Conservation (phyloP, 2,329 filamentous ascomycete genomes). For the Aspergillus pseudotamarii region DNA sequence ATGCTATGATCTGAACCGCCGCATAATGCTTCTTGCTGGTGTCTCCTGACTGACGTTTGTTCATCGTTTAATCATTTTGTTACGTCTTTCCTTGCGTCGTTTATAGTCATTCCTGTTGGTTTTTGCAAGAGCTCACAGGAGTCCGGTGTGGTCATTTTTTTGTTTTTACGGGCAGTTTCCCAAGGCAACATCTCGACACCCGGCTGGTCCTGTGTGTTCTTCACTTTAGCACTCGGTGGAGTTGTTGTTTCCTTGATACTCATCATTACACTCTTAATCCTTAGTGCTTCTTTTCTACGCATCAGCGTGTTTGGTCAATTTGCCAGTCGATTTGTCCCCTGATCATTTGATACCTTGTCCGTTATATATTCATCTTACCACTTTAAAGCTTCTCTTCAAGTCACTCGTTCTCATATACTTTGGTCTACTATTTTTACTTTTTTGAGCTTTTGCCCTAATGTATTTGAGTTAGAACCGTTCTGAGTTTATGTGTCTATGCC, state of each 20-base stretch:
- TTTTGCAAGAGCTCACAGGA: constrained; percentile 45
- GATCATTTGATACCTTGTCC: constrained; percentile 37
- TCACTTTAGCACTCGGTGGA: constrained; percentile 42
- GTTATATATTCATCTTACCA: constrained; percentile 26
- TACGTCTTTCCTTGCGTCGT: constrained; percentile 36
- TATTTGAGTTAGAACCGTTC: constrained; percentile 32
- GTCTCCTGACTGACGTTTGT: constrained; percentile 33
- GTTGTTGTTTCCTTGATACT: constrained; percentile 31
- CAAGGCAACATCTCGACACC: constrained; percentile 45
- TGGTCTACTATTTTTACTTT: constrained; percentile 21
- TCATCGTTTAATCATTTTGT: constrained; percentile 24
- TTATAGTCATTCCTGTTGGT: constrained; percentile 25
- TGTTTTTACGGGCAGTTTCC: constrained; percentile 40
- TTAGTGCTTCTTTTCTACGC: constrained; percentile 36
- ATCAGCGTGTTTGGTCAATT: constrained; percentile 38
- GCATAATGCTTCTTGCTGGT: constrained; percentile 35
- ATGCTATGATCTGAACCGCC: constrained; percentile 33
- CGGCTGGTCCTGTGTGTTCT: constrained; percentile 52
- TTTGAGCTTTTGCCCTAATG: constrained; percentile 21
- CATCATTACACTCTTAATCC: constrained; percentile 25
- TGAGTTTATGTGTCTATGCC: constrained; percentile 32
- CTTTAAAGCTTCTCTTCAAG: constrained; percentile 18
- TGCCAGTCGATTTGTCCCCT: constrained; percentile 23
- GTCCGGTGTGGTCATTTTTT: constrained; percentile 48
- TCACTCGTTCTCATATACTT: constrained; percentile 19